Evolutionary conservation across 768 basidiomycete species (phyloP).

Genomic region (Pilatotrama ljubarskyi): DNA sequence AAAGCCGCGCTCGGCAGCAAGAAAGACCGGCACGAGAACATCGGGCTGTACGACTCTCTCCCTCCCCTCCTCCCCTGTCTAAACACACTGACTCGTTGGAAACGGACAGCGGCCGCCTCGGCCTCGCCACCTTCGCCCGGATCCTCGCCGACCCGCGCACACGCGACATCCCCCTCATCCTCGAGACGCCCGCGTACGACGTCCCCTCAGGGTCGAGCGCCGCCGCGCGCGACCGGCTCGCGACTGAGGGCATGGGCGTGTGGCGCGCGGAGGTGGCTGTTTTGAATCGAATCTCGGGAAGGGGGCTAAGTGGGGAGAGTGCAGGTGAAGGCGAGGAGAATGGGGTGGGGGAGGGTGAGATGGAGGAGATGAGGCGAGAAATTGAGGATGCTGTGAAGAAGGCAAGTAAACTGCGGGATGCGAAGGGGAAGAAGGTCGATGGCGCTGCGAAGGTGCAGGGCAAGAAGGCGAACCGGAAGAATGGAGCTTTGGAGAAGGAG

Average conservation of each 20-base stretch:
- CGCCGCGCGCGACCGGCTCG: slow-evolving; percentile 2
- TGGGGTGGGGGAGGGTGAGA: background rate
- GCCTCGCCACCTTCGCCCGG: slow-evolving; percentile 59
- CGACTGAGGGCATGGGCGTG: slow-evolving; percentile 46
- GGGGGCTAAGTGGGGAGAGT: slow-evolving; percentile 15
- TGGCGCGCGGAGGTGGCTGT: slow-evolving; percentile 76
- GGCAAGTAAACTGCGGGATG: slow-evolving; percentile 16
- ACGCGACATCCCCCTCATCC: slow-evolving; percentile 71
- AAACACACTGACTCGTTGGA: too few species aligned
- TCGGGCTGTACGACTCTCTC: slow-evolving; percentile 61
- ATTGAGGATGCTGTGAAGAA: slow-evolving; percentile 16
- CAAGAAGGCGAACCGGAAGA: slow-evolving; percentile 14
- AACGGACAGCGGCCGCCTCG: slow-evolving; percentile 64
- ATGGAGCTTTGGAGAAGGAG: too few species aligned
- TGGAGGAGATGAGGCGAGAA: slow-evolving; percentile 21
- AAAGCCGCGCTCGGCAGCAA: slow-evolving; percentile 63
- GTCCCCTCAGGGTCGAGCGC: slow-evolving; percentile 10
- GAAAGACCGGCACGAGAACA: slow-evolving; percentile 82
- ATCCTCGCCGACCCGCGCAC: slow-evolving; percentile 70
- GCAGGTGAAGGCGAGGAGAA: slow-evolving; percentile 3
- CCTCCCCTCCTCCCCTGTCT: background rate
- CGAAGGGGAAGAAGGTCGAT: slow-evolving; percentile 20
- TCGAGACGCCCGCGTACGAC: slow-evolving; percentile 80
- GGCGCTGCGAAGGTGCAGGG: background rate
- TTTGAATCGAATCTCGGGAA: slow-evolving; percentile 45